Evolutionary conservation across 1,284 basidiomycete species (phyloP).

Genomic region (Porodaedalea pini): DNA sequence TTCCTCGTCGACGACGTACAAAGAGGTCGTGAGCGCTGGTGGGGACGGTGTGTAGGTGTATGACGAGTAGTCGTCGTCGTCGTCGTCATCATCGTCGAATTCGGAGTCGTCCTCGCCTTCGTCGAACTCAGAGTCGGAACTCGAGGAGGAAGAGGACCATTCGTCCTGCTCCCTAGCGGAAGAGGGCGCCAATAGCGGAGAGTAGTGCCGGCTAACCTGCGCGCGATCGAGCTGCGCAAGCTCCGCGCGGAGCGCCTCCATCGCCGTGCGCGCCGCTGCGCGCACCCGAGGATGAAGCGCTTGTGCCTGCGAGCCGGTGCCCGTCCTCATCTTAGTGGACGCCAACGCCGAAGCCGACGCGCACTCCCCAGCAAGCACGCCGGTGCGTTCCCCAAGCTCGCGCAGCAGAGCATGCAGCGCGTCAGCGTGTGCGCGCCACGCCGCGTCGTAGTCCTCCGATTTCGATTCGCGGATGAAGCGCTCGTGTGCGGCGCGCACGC

Average conservation of each 20-base stretch:
- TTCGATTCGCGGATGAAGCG: background rate
- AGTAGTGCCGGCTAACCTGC: background rate
- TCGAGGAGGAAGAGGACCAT: slow-evolving; percentile 2
- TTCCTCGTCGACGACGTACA: slow-evolving; percentile 12
- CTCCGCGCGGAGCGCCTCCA: slow-evolving; percentile 5
- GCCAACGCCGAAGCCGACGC: too few relatives aligned
- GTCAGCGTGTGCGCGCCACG: slow-evolving; percentile 4
- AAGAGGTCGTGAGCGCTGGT: background rate
- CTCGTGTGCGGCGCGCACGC: background rate
- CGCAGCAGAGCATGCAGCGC: slow-evolving; percentile 1
- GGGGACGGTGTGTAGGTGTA: background rate
- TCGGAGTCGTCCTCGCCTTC: background rate
- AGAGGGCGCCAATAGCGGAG: background rate
- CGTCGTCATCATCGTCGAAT: background rate
- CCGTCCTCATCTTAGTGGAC: background rate
- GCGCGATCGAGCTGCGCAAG: slow-evolving; percentile 8
- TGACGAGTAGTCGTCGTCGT: background rate
- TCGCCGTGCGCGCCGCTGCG: background rate
- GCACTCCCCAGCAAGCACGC: slow-evolving; percentile 1
- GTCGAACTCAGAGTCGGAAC: background rate
- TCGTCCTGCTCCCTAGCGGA: background rate
- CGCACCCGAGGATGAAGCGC: background rate
- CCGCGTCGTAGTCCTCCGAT: background rate
- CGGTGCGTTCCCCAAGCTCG: slow-evolving; percentile 5
- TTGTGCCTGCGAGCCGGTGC: background rate